Evolutionary conservation across 2,329 filamentous ascomycete species (phyloP).

Genomic region (Trichothecium roseum): DNA sequence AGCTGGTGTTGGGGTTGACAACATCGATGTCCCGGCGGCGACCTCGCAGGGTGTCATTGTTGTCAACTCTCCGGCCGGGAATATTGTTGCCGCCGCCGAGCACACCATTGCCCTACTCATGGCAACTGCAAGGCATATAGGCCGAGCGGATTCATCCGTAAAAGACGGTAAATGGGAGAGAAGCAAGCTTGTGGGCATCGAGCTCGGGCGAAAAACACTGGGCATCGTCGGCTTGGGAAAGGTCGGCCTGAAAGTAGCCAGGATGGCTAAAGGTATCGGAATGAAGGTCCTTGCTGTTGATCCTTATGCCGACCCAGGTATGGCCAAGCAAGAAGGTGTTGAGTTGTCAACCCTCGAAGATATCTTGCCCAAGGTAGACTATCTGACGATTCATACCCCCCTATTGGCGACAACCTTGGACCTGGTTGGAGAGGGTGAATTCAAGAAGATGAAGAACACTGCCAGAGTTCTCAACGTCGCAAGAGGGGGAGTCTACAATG

Average conservation of each 20-base stretch:
- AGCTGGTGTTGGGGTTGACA: slow-evolving; percentile 75
- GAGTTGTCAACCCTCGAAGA: slow-evolving; percentile 43
- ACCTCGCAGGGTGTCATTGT: slow-evolving; percentile 68
- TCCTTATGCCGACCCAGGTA: slow-evolving; percentile 65
- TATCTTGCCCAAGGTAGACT: slow-evolving; percentile 59
- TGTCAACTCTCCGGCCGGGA: slow-evolving; percentile 69
- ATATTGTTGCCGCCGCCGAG: slow-evolving; percentile 71
- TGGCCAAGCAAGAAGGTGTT: slow-evolving; percentile 59
- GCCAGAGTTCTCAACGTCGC: slow-evolving; percentile 72
- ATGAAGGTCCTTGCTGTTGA: slow-evolving; percentile 70
- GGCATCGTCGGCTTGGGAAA: slow-evolving; percentile 75
- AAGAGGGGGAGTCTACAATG: slow-evolving; percentile 70
- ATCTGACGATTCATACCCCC: slow-evolving; percentile 73
- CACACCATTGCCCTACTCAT: slow-evolving; percentile 68
- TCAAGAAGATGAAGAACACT: slow-evolving; percentile 61
- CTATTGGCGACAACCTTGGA: slow-evolving; percentile 67
- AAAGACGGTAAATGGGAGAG: slow-evolving; percentile 69
- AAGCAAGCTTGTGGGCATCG: slow-evolving; percentile 62
- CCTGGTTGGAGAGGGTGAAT: slow-evolving; percentile 57
- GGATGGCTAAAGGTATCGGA: slow-evolving; percentile 66
- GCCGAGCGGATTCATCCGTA: slow-evolving; percentile 56
- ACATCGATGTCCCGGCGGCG: slow-evolving; percentile 65
- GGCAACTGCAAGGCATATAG: slow-evolving; percentile 63
- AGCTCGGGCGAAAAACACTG: slow-evolving; percentile 67
- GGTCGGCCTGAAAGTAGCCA: slow-evolving; percentile 69